Conservation (phyloP, 1,139 yeast species). For the Kodamaea plutei region DNA sequence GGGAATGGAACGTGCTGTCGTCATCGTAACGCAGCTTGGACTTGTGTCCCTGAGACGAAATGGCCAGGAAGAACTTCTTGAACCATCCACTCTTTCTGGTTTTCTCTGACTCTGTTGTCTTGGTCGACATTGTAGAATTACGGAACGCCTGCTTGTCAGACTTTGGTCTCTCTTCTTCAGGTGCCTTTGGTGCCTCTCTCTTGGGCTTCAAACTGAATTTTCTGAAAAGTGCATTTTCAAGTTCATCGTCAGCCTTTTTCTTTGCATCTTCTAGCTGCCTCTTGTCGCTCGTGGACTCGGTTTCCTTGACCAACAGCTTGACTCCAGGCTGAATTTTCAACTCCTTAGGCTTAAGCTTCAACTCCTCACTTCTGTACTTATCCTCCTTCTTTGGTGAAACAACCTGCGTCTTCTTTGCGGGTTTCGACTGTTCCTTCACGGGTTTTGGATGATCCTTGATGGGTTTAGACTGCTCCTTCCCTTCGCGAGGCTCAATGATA, state of each 20-base stretch:
- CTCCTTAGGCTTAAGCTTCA: not conserved
- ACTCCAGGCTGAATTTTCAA: not conserved
- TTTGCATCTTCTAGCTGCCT: conserved; percentile 1
- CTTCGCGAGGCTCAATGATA: conserved; percentile 6
- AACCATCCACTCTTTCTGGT: conserved; percentile 30
- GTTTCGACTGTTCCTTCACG: no score
- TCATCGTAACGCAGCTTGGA: conserved; percentile 8
- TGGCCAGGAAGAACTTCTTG: conserved; percentile 29
- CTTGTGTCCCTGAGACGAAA: conserved; percentile 11
- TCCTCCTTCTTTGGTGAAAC: not conserved
- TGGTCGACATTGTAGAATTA: conserved; percentile 11
- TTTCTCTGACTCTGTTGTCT: conserved; percentile 9
- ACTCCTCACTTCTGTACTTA: not conserved
- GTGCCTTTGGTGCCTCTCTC: conserved; percentile 45
- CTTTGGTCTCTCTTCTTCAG: conserved; percentile 13
- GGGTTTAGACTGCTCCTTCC: no score
- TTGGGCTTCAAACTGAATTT: conserved; percentile 38
- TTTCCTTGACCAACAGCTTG: no score
- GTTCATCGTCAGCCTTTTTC: not conserved
- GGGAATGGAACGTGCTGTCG: conserved; percentile 13
- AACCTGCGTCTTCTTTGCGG: no score
- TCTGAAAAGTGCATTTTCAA: conserved; percentile 19
- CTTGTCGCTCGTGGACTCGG: no score
- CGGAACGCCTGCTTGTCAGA: not conserved
- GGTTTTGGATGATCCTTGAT: no score